Conservation (phyloP, 176 grass and related monocot species). For the Eragrostis curvula region DNA sequence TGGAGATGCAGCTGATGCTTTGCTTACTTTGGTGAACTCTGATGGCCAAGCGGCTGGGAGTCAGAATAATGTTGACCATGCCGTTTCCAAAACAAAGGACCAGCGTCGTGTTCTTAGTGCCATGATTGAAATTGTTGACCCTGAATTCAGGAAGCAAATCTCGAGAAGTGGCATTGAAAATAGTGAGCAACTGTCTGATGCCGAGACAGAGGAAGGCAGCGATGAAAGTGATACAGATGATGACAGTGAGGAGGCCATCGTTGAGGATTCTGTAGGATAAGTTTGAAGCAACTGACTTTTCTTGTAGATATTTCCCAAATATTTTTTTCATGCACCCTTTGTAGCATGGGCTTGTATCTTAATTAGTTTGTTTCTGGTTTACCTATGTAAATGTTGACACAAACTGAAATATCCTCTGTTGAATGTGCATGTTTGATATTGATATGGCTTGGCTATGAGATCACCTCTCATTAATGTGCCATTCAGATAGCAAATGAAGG, state of each 20-base stretch:
- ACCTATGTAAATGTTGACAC: not conserved
- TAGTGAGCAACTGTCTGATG: constrained; percentile 60
- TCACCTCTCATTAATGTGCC: not conserved
- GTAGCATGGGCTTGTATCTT: constrained; percentile 19
- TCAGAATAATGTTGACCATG: constrained; percentile 57
- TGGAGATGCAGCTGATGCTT: constrained; percentile 51
- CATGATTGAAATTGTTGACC: constrained; percentile 69
- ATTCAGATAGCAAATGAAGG: not conserved
- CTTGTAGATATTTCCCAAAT: constrained; percentile 34
- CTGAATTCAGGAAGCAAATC: constrained; percentile 68
- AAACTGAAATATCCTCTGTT: constrained; percentile 26
- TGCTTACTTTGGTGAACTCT: constrained; percentile 56
- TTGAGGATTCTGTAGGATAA: constrained; percentile 73
- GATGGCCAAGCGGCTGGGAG: constrained; percentile 68
- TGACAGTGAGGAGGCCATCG: constrained; percentile 45
- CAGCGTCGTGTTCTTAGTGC: constrained; percentile 58
- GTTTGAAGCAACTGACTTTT: not conserved
- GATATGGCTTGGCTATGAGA: not conserved
- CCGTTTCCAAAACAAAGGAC: constrained; percentile 41
- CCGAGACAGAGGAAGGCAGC: constrained; percentile 67
- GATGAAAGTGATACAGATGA: constrained; percentile 38
- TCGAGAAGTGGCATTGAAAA: constrained; percentile 36
- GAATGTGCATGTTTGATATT: not conserved
- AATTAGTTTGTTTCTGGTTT: constrained; percentile 10
- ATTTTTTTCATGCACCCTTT: not conserved